Conservation (phyloP, 148 eudicot species). For the Vaccinium corymbosum region DNA sequence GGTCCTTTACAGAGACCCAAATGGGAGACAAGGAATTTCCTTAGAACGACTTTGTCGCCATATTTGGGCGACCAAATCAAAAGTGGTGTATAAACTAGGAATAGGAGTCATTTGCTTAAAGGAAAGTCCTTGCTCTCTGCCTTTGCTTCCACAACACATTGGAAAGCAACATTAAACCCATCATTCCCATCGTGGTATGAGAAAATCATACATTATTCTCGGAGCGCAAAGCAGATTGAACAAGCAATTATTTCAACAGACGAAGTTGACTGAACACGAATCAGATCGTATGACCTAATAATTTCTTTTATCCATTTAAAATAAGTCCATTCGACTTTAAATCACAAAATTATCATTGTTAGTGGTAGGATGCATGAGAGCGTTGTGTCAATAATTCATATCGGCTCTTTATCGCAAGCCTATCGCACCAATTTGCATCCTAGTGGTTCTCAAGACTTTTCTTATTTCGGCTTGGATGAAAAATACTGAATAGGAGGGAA, state of each 20-base stretch:
- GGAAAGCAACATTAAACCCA: constrained; percentile 29
- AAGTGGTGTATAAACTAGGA: not conserved
- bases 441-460: too few relatives aligned
- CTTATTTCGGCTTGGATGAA: too few relatives aligned
- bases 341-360: not conserved
- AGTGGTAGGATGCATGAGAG: not conserved
- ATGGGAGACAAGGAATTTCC: constrained; percentile 32
- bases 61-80: constrained; percentile 23
- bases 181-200: constrained; percentile 21
- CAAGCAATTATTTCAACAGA: too few relatives aligned
- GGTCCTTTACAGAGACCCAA: constrained; percentile 21
- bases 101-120: constrained; percentile 9
- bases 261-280: not conserved
- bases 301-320: not conserved
- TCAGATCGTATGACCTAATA: not conserved
- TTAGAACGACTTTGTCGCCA: constrained; percentile 26
- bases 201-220: not conserved
- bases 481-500: too few relatives aligned
- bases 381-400: not conserved
- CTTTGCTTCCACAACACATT: constrained; percentile 25
- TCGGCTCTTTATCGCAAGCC: too few relatives aligned
- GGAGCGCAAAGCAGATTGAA: not conserved
- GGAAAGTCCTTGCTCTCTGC: constrained; percentile 9
- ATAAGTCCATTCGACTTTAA: not conserved
- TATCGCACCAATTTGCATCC: too few relatives aligned